phyloP scores from a whole-genome alignment of 192 early-diverging fungal species.

The Podila horticola region DNA sequence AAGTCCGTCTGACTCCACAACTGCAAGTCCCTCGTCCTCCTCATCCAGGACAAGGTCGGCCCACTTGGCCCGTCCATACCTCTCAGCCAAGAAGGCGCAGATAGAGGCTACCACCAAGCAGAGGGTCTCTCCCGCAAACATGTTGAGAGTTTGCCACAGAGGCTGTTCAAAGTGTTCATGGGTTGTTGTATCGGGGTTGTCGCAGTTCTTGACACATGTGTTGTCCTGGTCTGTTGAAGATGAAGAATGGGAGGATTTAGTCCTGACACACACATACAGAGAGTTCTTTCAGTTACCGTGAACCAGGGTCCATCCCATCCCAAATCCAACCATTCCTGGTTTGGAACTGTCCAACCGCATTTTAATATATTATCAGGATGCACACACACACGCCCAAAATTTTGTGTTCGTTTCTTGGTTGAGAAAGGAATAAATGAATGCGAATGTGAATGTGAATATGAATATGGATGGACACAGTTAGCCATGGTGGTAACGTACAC shows the following conservation, averaged over 20 bases:
- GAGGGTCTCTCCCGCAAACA: constrained; percentile 94
- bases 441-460: no score
- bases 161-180: constrained; percentile 93
- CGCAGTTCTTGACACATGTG: constrained; percentile 91
- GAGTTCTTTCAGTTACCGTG: no score
- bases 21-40: constrained; percentile 24
- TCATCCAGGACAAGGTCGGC: constrained; percentile 22
- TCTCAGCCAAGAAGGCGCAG: constrained; percentile 31
- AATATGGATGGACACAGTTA: background rate
- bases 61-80: constrained; percentile 38
- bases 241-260: constrained; percentile 74
- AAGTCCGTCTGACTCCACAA: constrained; percentile 52
- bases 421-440: no score
- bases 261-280: background rate
- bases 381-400: no score
- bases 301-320: no score
- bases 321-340: no score
- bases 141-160: constrained; percentile 97
- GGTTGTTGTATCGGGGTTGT: constrained; percentile 73
- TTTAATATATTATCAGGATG: no score
- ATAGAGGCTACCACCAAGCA: constrained; percentile 79
- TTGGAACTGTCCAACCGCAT: no score
- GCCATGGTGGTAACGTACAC: constrained; percentile 13
- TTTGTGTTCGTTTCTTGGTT: no score
- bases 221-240: constrained; percentile 83